Percentiles rank a stretch among this genome's conserved stretches.
Evolutionary conservation across 495 filamentous ascomycete species (phyloP).

Genomic region (Xylaria palmicola): DNA sequence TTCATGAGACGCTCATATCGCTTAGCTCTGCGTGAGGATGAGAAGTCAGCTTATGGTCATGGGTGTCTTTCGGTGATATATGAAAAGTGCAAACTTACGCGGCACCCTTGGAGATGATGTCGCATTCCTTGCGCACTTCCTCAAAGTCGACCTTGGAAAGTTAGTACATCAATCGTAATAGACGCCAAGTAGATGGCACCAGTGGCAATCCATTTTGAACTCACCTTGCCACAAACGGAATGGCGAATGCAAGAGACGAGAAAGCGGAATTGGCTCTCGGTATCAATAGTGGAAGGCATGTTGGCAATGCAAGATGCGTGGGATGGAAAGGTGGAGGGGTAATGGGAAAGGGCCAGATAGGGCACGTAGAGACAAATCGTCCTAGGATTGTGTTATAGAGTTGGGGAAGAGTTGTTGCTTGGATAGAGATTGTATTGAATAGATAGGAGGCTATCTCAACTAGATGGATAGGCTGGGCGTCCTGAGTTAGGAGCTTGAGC

Average conservation of each 20-base stretch:
- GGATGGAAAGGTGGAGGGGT: not conserved
- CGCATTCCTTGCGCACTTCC: slow-evolving; percentile 61
- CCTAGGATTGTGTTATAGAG: not conserved
- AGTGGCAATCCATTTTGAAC: not conserved
- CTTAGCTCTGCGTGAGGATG: slow-evolving; percentile 49
- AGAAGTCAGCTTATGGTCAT: not conserved
- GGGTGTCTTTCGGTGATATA: not conserved
- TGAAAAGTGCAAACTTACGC: slow-evolving; percentile 54
- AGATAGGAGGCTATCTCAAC: too few relatives aligned
- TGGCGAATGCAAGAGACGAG: slow-evolving; percentile 63
- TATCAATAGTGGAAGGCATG: slow-evolving; percentile 25
- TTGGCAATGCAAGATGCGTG: not conserved
- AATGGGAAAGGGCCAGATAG: not conserved
- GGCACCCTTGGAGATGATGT: slow-evolving; percentile 61
- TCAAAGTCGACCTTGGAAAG: slow-evolving; percentile 56
- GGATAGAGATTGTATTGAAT: too few relatives aligned
- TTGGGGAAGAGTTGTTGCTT: not conserved
- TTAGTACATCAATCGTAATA: slow-evolving; percentile 16
- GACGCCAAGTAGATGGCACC: not conserved
- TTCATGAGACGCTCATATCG: slow-evolving; percentile 65
- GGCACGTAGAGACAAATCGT: not conserved
- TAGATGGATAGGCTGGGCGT: too few relatives aligned
- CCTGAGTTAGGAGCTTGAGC: too few relatives aligned
- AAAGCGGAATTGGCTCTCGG: slow-evolving; percentile 60
- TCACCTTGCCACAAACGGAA: slow-evolving; percentile 56